phyloP scores from a whole-genome alignment of 1,284 basidiomycete species.

The Tylopilus sp. region DNA sequence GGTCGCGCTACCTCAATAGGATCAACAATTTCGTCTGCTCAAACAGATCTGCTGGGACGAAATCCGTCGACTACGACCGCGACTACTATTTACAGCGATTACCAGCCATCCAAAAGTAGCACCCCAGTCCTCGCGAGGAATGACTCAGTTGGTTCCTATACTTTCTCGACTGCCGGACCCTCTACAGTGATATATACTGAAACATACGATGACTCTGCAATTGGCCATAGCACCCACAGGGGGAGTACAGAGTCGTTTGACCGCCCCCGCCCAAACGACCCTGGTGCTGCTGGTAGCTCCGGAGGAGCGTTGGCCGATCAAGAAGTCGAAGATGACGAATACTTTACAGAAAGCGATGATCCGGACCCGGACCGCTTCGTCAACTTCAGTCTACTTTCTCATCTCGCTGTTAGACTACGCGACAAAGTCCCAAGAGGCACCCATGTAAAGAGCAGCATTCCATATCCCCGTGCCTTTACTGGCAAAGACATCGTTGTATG shows the following conservation, averaged over 20 bases:
- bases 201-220: conserved; percentile 18
- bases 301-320: conserved; percentile 44
- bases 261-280: conserved; percentile 20
- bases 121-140: conserved; percentile 16
- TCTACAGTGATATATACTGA: conserved; percentile 24
- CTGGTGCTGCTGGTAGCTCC: conserved; percentile 38
- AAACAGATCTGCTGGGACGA: conserved; percentile 23
- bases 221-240: conserved; percentile 16
- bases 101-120: conserved; percentile 13
- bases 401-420: conserved; percentile 82
- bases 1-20: conserved; percentile 32
- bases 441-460: conserved; percentile 89
- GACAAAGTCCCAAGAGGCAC: conserved; percentile 83
- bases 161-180: conserved; percentile 22
- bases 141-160: conserved; percentile 19
- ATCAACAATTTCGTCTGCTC: conserved; percentile 33
- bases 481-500: conserved; percentile 89
- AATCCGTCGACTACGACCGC: conserved; percentile 30
- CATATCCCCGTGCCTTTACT: conserved; percentile 84
- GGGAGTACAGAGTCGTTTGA: conserved; percentile 31
- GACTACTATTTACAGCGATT: conserved; percentile 24
- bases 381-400: conserved; percentile 83
- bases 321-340: conserved; percentile 46
- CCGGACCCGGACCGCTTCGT: conserved; percentile 78
- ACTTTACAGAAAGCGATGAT: conserved; percentile 67